Evolutionary conservation across 2,329 filamentous ascomycete genomes (phyloP).

Genomic region (Lachnellula hyalina): DNA sequence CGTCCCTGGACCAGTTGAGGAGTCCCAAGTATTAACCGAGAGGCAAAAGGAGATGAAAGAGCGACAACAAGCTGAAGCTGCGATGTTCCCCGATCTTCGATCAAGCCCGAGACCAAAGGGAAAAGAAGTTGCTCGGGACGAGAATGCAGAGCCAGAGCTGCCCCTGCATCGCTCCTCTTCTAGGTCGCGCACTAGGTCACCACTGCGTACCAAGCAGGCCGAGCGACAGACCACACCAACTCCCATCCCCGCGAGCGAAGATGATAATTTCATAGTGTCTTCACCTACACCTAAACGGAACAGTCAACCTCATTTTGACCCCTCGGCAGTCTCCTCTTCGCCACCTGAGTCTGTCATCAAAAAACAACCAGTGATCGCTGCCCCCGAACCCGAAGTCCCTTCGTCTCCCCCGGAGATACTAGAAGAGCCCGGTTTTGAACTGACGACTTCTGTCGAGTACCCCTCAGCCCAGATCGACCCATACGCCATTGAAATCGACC

Average conservation of each 20-base stretch:
- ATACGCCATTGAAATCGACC: constrained; percentile 9
- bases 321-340: constrained; percentile 53
- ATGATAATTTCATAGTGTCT: constrained; percentile 40
- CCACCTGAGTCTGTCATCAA: constrained; percentile 50
- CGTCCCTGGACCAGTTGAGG: constrained; percentile 41
- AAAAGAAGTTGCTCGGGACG: constrained; percentile 12
- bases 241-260: constrained; percentile 18
- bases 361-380: constrained; percentile 39
- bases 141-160: constrained; percentile 23
- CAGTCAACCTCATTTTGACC: constrained; percentile 45
- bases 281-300: constrained; percentile 50
- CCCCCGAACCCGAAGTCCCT: constrained; percentile 8
- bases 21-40: constrained; percentile 73
- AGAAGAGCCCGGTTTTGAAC: background rate
- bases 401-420: constrained; percentile 21
- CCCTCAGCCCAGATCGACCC: constrained; percentile 21
- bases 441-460: constrained; percentile 5
- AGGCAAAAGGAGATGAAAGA: constrained; percentile 73
- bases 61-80: constrained; percentile 59
- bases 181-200: constrained; percentile 8
- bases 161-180: constrained; percentile 21
- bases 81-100: constrained; percentile 63
- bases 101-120: constrained; percentile 42
- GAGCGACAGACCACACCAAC: constrained; percentile 25
- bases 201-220: background rate